Percentiles rank a stretch among this genome's conserved stretches.
Conservation (phyloP, 768 basidiomycete genomes). For the Hemileccinum rubropunctum region DNA sequence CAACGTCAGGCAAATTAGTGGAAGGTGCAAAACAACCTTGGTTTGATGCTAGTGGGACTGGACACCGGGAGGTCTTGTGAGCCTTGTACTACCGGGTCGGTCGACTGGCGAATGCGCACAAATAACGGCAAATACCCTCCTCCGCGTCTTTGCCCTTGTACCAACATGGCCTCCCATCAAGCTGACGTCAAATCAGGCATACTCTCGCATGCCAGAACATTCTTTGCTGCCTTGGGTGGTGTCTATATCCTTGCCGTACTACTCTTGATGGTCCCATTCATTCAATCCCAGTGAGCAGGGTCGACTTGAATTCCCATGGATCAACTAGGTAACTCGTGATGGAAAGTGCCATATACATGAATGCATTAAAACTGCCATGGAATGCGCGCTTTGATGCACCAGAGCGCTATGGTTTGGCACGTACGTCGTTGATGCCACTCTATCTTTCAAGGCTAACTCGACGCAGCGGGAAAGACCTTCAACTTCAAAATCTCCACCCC, state of each 20-base stretch:
- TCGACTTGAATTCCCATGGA: slow-evolving; percentile 13
- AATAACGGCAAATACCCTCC: slow-evolving; percentile 16
- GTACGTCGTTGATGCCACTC: slow-evolving; percentile 39
- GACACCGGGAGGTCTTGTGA: too few relatives aligned
- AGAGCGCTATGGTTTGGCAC: slow-evolving; percentile 78
- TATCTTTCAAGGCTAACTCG: background rate
- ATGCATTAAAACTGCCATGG: slow-evolving; percentile 62
- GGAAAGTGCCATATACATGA: slow-evolving; percentile 57
- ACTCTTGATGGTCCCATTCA: slow-evolving; percentile 57
- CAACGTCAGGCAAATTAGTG: too few relatives aligned
- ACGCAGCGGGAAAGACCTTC: slow-evolving; percentile 71
- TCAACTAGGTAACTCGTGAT: slow-evolving; percentile 20
- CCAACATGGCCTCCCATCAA: slow-evolving; percentile 11
- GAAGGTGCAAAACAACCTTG: too few relatives aligned
- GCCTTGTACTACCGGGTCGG: too few relatives aligned
- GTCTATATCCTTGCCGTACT: slow-evolving; percentile 53
- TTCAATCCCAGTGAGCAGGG: slow-evolving; percentile 66
- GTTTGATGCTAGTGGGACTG: too few relatives aligned
- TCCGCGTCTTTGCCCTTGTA: background rate
- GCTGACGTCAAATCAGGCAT: slow-evolving; percentile 12
- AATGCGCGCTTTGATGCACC: slow-evolving; percentile 64
- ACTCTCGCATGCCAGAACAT: slow-evolving; percentile 28
- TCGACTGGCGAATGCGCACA: too few relatives aligned
- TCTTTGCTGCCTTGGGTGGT: slow-evolving; percentile 42
- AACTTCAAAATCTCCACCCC: slow-evolving; percentile 68